Base-by-base conservation (phyloP, 1,139 yeast species). In the Kodamaea sp. region DNA sequence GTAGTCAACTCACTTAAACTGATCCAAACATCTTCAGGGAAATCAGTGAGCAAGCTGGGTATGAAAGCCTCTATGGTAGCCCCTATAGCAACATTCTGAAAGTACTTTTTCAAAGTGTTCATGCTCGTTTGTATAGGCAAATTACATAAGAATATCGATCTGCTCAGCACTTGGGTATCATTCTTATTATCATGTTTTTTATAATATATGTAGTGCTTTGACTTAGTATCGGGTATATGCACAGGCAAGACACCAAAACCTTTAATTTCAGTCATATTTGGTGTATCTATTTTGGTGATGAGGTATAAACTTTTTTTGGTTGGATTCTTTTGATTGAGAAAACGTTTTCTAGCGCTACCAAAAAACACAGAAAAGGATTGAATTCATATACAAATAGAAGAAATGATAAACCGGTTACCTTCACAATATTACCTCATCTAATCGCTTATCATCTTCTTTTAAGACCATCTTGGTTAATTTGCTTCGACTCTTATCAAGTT, bases 71-170 rank as follows among this genome's bases (percentile, higher is more conserved):
- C 85, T 22, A 84, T 66, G 11, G 84, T 73, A 12, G 86, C 73
- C 32, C 78, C 84, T 40, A 67, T 76, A 54, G 80, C 84, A 12
- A 83, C 71, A 6, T 72, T 65, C 44, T 75, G 78, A 52, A 88
- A 78, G 37, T 79, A 72, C 41, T 68, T 69, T 55, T 79, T 83
- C 32, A 88, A 58, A 24, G 70, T 67, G 27, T 71, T 66, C 10
- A 75, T 54, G 28, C 73, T 70, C 8, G 89, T 71, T 43, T 75
- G 73, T 24, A 82, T 65, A 2, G 97, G 96, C 35, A 88, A 65
- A 55, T 89, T 89, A 43, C 83, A 79, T n/a, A 84, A 59, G 60
- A 89, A 90, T 11, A 90, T 62, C 8, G 84, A 72, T 36, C 82
- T 52, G 26, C 44, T 41, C 29, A 45, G 44, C 29, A 42, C 55